These are phyloP conservation scores for Gilbertella persicaria DNA, from an alignment of 371 early-diverging fungal species.

Conservation along the genomic window DNA sequence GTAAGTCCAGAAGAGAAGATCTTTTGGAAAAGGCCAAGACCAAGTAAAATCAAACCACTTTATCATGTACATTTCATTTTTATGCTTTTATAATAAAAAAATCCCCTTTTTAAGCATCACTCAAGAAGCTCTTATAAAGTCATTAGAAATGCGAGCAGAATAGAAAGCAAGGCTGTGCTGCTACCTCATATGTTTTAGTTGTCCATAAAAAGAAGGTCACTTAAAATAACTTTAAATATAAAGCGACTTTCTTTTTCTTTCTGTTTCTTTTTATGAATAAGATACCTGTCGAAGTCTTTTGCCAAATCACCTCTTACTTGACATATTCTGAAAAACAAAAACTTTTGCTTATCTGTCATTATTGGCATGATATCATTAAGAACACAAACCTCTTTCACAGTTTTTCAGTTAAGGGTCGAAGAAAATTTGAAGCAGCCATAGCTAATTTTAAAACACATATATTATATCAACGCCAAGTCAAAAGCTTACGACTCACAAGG, in stretches of 20 bases:
- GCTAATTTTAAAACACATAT: not conserved
- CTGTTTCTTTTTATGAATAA: constrained; percentile 2
- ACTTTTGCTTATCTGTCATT: not conserved
- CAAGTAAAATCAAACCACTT: not conserved
- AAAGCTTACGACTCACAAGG: not conserved
- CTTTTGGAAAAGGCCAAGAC: constrained; percentile 11
- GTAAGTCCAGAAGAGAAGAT: constrained; percentile 29
- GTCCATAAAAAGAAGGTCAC: no score
- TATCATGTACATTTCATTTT: not conserved
- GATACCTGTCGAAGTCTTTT: constrained; percentile 1
- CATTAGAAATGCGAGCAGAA: no score
- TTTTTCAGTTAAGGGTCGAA: not conserved
- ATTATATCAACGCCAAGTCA: not conserved
- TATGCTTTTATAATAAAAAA: no score
- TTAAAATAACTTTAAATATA: no score
- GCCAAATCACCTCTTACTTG: constrained; percentile 3
- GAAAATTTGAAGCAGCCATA: not conserved
- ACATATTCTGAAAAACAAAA: constrained; percentile 1
- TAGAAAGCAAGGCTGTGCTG: no score
- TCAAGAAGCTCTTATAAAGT: no score
- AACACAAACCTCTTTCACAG: not conserved
- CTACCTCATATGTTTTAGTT: no score
- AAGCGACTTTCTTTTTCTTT: not conserved
- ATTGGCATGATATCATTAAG: not conserved
- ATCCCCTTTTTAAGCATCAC: no score